These are phyloP conservation scores for Colletotrichum aenigma DNA, from an alignment of 2,329 filamentous ascomycete species.

Conservation along the genomic window DNA sequence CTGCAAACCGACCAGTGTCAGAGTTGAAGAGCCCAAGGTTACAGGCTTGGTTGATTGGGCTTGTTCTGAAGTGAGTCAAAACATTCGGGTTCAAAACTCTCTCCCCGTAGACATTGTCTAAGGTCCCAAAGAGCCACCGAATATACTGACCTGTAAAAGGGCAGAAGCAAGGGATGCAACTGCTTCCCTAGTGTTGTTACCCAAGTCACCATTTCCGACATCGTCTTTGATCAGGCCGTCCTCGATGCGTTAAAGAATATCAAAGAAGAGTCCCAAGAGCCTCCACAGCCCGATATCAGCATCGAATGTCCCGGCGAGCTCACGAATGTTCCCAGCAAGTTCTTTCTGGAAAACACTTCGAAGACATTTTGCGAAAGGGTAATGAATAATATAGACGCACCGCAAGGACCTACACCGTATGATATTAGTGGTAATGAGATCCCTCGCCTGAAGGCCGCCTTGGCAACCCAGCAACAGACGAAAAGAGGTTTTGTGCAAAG, in stretches of 20 bases:
- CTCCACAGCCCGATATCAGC: neutral
- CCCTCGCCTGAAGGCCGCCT: neutral
- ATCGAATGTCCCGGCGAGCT: neutral
- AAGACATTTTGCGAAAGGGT: neutral
- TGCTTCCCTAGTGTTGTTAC: neutral
- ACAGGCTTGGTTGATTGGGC: neutral
- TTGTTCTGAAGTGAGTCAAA: neutral
- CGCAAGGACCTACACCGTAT: neutral
- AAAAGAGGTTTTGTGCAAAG: neutral
- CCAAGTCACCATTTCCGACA: neutral
- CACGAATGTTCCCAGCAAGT: neutral
- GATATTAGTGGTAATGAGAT: neutral
- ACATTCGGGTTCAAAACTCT: no score
- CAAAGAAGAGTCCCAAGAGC: neutral
- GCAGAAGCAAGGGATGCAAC: neutral
- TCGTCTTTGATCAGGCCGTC: neutral
- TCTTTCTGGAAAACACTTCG: neutral
- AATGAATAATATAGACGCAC: neutral
- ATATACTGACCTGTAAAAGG: neutral
- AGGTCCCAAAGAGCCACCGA: no score
- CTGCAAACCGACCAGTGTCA: neutral
- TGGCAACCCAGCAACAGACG: neutral
- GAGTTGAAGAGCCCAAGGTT: rapidly evolving
- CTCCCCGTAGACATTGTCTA: no score
- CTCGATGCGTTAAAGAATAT: neutral